phyloP scores from a whole-genome alignment of 192 early-diverging fungal species.

The Mortierella claussenii region DNA sequence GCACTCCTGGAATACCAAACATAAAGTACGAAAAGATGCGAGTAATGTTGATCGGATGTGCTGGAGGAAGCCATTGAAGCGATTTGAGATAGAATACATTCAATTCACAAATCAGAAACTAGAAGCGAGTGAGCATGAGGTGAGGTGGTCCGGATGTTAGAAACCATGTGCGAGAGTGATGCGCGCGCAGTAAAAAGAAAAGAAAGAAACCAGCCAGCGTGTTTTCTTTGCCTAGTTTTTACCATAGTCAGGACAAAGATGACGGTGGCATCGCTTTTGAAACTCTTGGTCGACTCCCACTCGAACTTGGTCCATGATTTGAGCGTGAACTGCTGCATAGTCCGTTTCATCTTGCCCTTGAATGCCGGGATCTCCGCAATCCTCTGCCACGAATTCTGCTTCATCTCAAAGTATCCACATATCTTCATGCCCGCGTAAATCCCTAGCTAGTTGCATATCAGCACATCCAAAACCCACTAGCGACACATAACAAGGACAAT shows the following conservation, averaged over 20 bases:
- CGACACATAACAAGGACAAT: background rate
- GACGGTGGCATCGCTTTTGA: slow-evolving; percentile 88
- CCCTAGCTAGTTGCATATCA: slow-evolving; percentile 93
- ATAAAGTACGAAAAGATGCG: slow-evolving; percentile 86
- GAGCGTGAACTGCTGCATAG: slow-evolving; percentile 93
- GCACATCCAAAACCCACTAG: slow-evolving; percentile 93
- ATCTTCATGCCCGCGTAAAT: slow-evolving; percentile 97
- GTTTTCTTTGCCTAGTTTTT: slow-evolving; percentile 9
- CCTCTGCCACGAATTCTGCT: slow-evolving; percentile 96
- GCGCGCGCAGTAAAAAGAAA: background rate
- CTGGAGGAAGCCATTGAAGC: slow-evolving; percentile 91
- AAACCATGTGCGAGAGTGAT: background rate
- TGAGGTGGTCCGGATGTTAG: background rate
- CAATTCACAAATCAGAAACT: slow-evolving; percentile 70
- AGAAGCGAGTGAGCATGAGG: too few relatives aligned
- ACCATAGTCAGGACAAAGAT: slow-evolving; percentile 78
- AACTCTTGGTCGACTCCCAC: slow-evolving; percentile 90
- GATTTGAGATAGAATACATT: slow-evolving; percentile 97
- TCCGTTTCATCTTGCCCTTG: slow-evolving; percentile 87
- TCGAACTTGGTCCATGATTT: slow-evolving; percentile 93
- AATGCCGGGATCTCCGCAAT: slow-evolving; percentile 85
- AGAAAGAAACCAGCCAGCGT: background rate
- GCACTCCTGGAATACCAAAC: slow-evolving; percentile 84
- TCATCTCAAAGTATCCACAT: slow-evolving; percentile 96
- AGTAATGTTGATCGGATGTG: slow-evolving; percentile 81